Conservation (phyloP, 495 filamentous ascomycete genomes). For the Penicillium steckii region DNA sequence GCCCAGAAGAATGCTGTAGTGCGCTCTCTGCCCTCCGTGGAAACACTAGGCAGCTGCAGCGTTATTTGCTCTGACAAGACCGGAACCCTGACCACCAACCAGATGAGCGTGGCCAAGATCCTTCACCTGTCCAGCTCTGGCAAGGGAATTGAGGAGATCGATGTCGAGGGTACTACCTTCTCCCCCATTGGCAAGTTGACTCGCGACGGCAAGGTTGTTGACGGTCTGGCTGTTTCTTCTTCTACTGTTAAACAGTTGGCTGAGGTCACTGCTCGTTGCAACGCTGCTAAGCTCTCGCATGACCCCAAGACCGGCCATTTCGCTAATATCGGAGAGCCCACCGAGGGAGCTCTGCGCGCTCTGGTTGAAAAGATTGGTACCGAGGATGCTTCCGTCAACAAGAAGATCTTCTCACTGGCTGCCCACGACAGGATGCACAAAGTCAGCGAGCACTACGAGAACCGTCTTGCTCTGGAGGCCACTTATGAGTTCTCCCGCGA, state of each 20-base stretch:
- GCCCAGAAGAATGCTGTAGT: slow-evolving; percentile 97
- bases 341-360: slow-evolving; percentile 89
- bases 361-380: slow-evolving; percentile 94
- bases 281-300: slow-evolving; percentile 79
- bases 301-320: slow-evolving; percentile 71
- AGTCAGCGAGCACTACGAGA: slow-evolving; percentile 83
- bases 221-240: slow-evolving; percentile 73
- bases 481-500: slow-evolving; percentile 98
- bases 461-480: slow-evolving; percentile 66
- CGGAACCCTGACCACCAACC: slow-evolving; percentile 96
- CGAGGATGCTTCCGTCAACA: slow-evolving; percentile 56
- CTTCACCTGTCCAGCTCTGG: slow-evolving; percentile 76
- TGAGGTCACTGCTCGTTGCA: slow-evolving; percentile 88
- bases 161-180: slow-evolving; percentile 93
- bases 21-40: slow-evolving; percentile 91
- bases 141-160: slow-evolving; percentile 77
- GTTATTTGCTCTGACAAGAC: slow-evolving; percentile 99
- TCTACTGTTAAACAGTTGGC: slow-evolving; percentile 74
- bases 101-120: slow-evolving; percentile 97
- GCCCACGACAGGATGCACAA: slow-evolving; percentile 65
- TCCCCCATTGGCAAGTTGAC: slow-evolving; percentile 75
- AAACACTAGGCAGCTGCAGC: slow-evolving; percentile 98
- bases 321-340: slow-evolving; percentile 90
- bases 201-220: slow-evolving; percentile 62
- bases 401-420: slow-evolving; percentile 45